phyloP scores from a whole-genome alignment of 305 asterid genomes.

The Plantago coronopus region DNA sequence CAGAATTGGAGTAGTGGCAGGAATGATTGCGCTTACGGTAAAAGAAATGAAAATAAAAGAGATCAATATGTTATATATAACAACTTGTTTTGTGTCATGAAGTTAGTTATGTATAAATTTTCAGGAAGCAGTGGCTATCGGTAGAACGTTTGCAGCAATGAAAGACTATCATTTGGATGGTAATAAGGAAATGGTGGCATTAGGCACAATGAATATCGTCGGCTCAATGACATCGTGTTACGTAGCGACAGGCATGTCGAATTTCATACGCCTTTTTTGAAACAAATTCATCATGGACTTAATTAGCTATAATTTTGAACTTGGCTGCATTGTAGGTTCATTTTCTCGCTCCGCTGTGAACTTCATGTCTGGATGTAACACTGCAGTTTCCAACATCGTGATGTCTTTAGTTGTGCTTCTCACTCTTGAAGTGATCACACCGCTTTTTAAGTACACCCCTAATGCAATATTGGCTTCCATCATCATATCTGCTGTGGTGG shows the following conservation, averaged over 20 bases:
- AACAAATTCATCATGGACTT: no score
- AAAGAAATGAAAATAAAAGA: neutral
- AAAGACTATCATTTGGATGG: constrained; percentile 70
- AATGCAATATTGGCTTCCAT: constrained; percentile 63
- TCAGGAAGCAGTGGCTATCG: constrained; percentile 77
- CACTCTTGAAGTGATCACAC: constrained; percentile 54
- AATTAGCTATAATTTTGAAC: neutral
- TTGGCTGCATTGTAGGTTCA: constrained; percentile 41
- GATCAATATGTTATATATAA: no score
- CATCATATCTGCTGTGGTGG: constrained; percentile 63
- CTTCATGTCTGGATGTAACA: constrained; percentile 65
- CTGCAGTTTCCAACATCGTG: constrained; percentile 62
- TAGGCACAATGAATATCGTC: constrained; percentile 62
- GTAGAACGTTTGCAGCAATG: constrained; percentile 72
- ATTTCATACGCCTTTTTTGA: no score
- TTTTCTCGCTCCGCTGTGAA: constrained; percentile 72
- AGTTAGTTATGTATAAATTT: neutral
- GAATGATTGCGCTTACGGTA: constrained; percentile 64
- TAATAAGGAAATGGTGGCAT: constrained; percentile 66
- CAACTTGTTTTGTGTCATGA: neutral
- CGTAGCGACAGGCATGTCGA: constrained; percentile 74
- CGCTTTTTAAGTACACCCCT: constrained; percentile 63
- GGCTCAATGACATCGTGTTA: constrained; percentile 78
- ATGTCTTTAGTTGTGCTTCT: constrained; percentile 56
- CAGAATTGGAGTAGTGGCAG: constrained; percentile 55